Base-by-base conservation (phyloP, 306 rosid species). In the cucumber (Cucumis sativus) region DNA sequence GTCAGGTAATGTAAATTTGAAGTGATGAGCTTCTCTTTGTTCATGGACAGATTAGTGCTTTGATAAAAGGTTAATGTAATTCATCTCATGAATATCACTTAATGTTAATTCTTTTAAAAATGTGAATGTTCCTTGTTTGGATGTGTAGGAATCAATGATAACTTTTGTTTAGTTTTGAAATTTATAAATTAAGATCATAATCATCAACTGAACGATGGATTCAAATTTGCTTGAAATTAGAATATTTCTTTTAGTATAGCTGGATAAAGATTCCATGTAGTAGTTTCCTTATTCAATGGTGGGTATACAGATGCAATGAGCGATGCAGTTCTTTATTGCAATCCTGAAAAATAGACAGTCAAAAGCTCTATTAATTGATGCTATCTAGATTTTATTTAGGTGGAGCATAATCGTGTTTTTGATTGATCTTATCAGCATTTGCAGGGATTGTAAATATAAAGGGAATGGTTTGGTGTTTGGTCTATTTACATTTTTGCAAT, bases 1-100 rank as follows among this genome's bases (percentile, higher is more conserved):
- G 90, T 87, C 92, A 82, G 97, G 98, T 93, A 87, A 47, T 30
- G 30, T 51, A 74, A 51, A 52, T 65, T 54, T 39, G 45, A 41
- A 74, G 60, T 64, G 76, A 25, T 59, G 64, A 14, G 51, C 65
- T 47, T 61, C 43, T 80, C 66, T 72, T 59, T 28, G 39, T 52
- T 49, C 49, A 60, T 7, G 64, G 71, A 63, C 60, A 30, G 59
- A 28, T 55, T 64, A 43, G 13, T 74, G 37, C 35, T 47, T 77
- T 17, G 43, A 25, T 23, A 25, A 33, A 7, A 54, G 78, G 25
- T 30, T 28, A 49, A 54, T 15, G 23, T 57, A 74, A 52, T 74
- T 56, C 9, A 13, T 37, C 33, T 41, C 78, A 37, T 55, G 49
- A 56, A 30, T 20, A 16, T 74, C 58, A 51, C 61, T 37, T 49